Evolutionary conservation across 2,329 filamentous ascomycete species (phyloP).

Genomic region (Hypoxylon rubiginosum): DNA sequence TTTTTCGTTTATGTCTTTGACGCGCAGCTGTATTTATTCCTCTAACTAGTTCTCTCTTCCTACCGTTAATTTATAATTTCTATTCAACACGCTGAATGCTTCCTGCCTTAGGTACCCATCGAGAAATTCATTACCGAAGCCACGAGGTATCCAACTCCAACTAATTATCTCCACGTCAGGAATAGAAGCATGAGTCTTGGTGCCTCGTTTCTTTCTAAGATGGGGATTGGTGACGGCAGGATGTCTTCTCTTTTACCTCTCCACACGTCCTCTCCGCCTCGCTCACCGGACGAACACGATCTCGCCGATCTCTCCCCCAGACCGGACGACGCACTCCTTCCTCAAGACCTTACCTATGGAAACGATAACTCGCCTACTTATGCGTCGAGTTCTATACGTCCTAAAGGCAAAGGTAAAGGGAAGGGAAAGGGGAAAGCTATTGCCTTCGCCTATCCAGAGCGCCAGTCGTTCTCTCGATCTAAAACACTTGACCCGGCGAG

Average conservation of each 20-base stretch:
- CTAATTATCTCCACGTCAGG: neutral
- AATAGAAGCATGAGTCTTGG: slow-evolving; percentile 46
- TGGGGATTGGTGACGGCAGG: slow-evolving; percentile 44
- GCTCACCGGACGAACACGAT: slow-evolving; percentile 46
- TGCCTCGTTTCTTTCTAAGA: slow-evolving; percentile 45
- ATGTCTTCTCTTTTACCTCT: slow-evolving; percentile 45
- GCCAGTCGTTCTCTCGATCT: slow-evolving; percentile 39
- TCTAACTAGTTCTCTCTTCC: neutral
- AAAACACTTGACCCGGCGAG: slow-evolving; percentile 26
- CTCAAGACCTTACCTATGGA: slow-evolving; percentile 25
- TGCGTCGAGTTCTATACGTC: slow-evolving; percentile 6
- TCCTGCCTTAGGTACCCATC: neutral
- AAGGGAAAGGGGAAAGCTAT: slow-evolving; percentile 40
- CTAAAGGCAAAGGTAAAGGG: slow-evolving; percentile 39
- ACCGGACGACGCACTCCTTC: slow-evolving; percentile 48
- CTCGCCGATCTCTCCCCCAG: slow-evolving; percentile 51
- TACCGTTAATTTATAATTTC: neutral
- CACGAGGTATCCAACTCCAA: neutral
- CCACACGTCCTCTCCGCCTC: slow-evolving; percentile 40
- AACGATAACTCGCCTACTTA: neutral
- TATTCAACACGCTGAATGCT: neutral
- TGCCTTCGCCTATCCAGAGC: slow-evolving; percentile 42
- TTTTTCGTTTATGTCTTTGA: neutral
- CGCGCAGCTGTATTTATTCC: neutral
- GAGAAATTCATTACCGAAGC: neutral